Base-by-base conservation (phyloP, 2,329 filamentous ascomycete genomes). In the Sphaerulina musiva region DNA sequence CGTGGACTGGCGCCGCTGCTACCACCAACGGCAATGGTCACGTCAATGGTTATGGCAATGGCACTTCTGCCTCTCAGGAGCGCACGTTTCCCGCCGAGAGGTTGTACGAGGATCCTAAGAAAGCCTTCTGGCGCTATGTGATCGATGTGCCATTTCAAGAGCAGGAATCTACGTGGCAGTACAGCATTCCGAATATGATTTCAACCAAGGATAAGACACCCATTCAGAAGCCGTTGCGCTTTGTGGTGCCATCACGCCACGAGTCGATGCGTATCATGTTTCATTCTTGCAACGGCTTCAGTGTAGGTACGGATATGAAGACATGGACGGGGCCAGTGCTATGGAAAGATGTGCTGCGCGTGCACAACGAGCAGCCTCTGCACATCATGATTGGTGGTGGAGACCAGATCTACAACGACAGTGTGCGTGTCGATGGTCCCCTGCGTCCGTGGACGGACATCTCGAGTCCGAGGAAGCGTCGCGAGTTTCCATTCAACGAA, bases 331-430 rank as follows among this genome's bases (percentile, higher is more conserved):
- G 82, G 1, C 67, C 67, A 17, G 79, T 76, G 23, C 70, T 85
- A 31, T 85, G 82, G 82, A 81, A 84, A 59, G 82, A 85, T 58
- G 82, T 84, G 32, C 66, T 84, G 53, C 78, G 82, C 44, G 72
- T 80, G 54, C 82, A 85, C 62, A 75, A 75, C 61, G 67, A 78
- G 66, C 76, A 75, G 59, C 81, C 82, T 6, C 83, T 85, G 68
- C 80, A 83, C 64, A 79, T 83, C 60, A 87, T 85, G 84, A 80
- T 96, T 58, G 92, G 92, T 49, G 92, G 92, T 54, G 92, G 92
- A 55, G 92, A 97, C 67, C 92, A 96, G 72, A 83, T 85, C 61
- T 85, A 85, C 71, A 84, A 85, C 60, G 82, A 85, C 53, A 88
- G 87, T 23, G 89, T 97, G 60, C 81, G 92, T 59, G 89, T 95